Evolutionary conservation across 371 early-diverging fungal species (phyloP), one percentile per base, ranked within the genome.

Genomic region (Actinomucor elegans): DNA sequence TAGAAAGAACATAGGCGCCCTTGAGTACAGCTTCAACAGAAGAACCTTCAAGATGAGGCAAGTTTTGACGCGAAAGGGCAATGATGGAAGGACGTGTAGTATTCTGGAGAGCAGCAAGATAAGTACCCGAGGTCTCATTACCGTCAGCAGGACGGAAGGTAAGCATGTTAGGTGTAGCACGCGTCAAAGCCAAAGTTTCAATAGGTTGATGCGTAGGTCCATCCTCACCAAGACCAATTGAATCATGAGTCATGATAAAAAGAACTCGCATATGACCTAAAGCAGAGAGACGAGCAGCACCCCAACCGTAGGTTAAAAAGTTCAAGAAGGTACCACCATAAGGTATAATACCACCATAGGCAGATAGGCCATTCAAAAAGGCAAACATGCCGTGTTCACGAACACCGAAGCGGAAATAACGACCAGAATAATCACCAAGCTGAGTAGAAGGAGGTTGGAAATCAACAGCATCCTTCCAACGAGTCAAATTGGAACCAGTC

Each of bases 121-220:
- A 98, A 12, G 94, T 80, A 55, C 93, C 98, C 18, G 96, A 92
- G 33, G 87, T 86, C 70, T 99, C 99, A 64, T 94, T 94, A 45
- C 98, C 97, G 71, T 99, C 98, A 40, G 96, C 96, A 35, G 99
- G 99, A 56, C 99, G 89, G 64, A 97, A 71, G 51, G 85, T 84
- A 36, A 89, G 70, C 66, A 93, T 75, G 79, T 95, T 93, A 42
- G 99, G 99, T n/a, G 94, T 89, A 11, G 98, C 97, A 49, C 99
- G 90, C 26, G 96, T 76, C 56, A 87, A 72, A 35, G 97, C 85
- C 59, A 99, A 67, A 10, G 95, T 94, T 75, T 99, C 99, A 44
- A 99, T 92, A 12, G 99, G 99, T 79, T 99, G 99, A 79, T 99
- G 99, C 18, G 99, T 99, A 28, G 99, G 99, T 10, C 99, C 99